phyloP scores from a whole-genome alignment of 2,329 filamentous ascomycete species.

The Calonectria naviculata region DNA sequence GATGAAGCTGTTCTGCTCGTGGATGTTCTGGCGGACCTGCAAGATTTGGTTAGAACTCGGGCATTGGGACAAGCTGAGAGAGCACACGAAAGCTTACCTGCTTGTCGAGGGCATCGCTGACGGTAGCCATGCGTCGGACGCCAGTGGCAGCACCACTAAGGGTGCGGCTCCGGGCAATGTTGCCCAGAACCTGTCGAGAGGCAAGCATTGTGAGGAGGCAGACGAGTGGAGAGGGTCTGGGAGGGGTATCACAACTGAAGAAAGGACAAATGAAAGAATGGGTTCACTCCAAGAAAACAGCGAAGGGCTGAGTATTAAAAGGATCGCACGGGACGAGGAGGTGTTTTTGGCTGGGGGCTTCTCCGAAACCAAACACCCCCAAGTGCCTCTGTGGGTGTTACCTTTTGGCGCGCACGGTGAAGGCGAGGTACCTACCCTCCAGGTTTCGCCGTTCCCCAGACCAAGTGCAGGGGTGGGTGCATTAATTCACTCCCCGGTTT shows the following conservation, averaged over 20 bases:
- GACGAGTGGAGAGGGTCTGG: slow-evolving; percentile 41
- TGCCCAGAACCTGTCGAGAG: slow-evolving; percentile 76
- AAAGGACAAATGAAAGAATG: slow-evolving; percentile 31
- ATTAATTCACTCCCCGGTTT: slow-evolving; percentile 5
- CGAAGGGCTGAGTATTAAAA: slow-evolving; percentile 43
- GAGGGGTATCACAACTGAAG: slow-evolving; percentile 35
- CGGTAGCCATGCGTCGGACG: slow-evolving; percentile 83
- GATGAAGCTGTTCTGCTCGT: slow-evolving; percentile 96
- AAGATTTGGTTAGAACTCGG: slow-evolving; percentile 25
- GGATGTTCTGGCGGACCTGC: slow-evolving; percentile 92
- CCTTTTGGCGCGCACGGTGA: slow-evolving; percentile 27
- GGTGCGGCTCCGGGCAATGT: slow-evolving; percentile 70
- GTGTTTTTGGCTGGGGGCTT: slow-evolving; percentile 39
- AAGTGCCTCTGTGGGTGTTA: slow-evolving; percentile 14
- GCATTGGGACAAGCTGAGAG: not conserved
- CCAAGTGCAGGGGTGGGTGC: not conserved
- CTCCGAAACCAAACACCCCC: slow-evolving; percentile 31
- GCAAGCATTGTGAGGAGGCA: slow-evolving; percentile 69
- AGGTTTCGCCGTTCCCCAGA: slow-evolving; percentile 19
- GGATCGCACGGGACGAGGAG: slow-evolving; percentile 31
- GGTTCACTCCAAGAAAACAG: slow-evolving; percentile 32
- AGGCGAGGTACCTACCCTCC: slow-evolving; percentile 29
- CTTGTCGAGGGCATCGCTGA: slow-evolving; percentile 86
- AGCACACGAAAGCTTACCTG: slow-evolving; percentile 69
- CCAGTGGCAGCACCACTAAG: slow-evolving; percentile 66